Evolutionary conservation across 805 yeast species (phyloP), one percentile per base, ranked within the genome.

Genomic region (Suhomyces xylopsoci): DNA sequence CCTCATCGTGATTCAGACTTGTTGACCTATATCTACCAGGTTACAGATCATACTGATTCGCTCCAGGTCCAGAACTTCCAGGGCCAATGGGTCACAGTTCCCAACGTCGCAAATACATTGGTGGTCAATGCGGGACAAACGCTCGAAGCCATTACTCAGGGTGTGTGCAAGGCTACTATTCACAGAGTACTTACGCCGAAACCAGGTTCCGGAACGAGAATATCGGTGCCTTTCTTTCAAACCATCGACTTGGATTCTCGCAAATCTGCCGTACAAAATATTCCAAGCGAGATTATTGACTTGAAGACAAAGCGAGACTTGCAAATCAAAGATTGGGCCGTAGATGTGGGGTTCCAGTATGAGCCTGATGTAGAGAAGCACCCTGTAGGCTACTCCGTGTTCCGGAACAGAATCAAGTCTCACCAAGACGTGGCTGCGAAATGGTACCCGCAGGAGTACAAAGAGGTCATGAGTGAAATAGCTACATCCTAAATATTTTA

Each of bases 1-100:
- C 85, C 87, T 3, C 90, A 85, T 60, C 76, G 87, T 52, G 91
- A 86, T 59, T 80, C 84, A 3, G 87, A 83, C 51, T 72, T 84
- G 59, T 61, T 84, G 26, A 84, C 88, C 0, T 81, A 75, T 61
- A 81, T 85, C 10, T 80, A 76, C 57, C 88, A 84, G 60, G 87
- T 83, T 9, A 70, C 80, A 1, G 69, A 65, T 14, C 81, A 77
- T 51, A 32, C 51, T 8, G 74, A 81, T 38, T 82, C 85, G 1
- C 68, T 83, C 36, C 84, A 83, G 58, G 86, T 82, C 8, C 79
- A 81, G 54, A 79, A 79, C 55, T 74, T 77, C 54, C 74, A 78
- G 47, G 85, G 85, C 8, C 65, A 78, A 24, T 83, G 88, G 88
- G 66, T 83, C 30, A 68, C 77, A 5, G 84, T 82, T 8, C 78